These are phyloP conservation scores for Cladochytrium replicatum DNA, from an alignment of 192 early-diverging fungal genomes.

Conservation along the genomic window DNA sequence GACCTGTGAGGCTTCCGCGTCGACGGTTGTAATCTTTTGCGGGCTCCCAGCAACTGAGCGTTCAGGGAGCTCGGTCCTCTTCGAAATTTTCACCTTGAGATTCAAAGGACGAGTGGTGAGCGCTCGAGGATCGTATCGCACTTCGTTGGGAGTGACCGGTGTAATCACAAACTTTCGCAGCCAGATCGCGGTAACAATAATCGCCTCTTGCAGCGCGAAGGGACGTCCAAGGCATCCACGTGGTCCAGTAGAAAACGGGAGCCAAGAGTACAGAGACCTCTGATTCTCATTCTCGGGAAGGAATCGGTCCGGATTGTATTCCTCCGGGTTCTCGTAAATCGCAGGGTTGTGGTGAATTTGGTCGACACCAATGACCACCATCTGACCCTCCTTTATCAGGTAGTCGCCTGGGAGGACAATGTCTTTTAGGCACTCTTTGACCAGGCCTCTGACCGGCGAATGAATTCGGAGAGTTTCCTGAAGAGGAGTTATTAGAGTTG, in stretches of 20 bases:
- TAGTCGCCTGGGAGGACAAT: constrained; percentile 34
- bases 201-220: constrained; percentile 49
- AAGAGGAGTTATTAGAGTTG: too few relatives aligned
- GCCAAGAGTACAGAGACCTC: constrained; percentile 37
- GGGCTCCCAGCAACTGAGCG: too few relatives aligned
- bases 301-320: constrained; percentile 46
- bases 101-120: background rate
- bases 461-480: constrained; percentile 47
- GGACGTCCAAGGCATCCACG: constrained; percentile 49
- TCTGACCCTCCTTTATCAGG: constrained; percentile 13
- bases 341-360: constrained; percentile 36
- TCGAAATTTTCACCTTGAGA: background rate
- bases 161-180: constrained; percentile 38
- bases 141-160: constrained; percentile 17
- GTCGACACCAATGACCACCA: constrained; percentile 14
- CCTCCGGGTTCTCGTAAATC: constrained; percentile 29
- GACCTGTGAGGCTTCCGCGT: constrained; percentile 1
- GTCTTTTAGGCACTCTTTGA: constrained; percentile 28
- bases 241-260: constrained; percentile 38
- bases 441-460: constrained; percentile 34
- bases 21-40: too few relatives aligned
- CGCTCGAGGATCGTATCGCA: constrained; percentile 1
- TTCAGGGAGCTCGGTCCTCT: constrained; percentile 2
- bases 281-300: constrained; percentile 38
- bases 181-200: constrained; percentile 39